A percentile compares a stretch with the other conserved stretches of the same genome.
phyloP scores from a whole-genome alignment of 305 asterid genomes.

The Withania somnifera region DNA sequence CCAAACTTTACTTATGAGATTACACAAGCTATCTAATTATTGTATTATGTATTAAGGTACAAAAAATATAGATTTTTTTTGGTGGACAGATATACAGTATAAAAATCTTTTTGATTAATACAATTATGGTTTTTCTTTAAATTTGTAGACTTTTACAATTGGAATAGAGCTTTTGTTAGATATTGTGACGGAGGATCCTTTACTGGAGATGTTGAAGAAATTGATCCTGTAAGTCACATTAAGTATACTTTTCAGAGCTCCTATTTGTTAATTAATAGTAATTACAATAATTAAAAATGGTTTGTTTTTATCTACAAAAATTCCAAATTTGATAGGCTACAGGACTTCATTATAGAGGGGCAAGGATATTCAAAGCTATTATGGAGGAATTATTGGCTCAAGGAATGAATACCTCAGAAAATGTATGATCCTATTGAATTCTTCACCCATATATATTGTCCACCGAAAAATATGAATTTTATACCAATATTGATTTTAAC shows the following conservation, averaged over 20 bases:
- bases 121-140: not conserved
- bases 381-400: constrained; percentile 42
- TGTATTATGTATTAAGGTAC: not conserved
- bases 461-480: not conserved
- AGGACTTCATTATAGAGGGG: constrained; percentile 57
- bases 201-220: constrained; percentile 13
- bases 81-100: not conserved
- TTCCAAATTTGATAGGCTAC: constrained; percentile 25
- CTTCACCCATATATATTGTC: not conserved
- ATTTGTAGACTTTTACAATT: constrained; percentile 29
- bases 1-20: not conserved
- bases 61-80: not conserved
- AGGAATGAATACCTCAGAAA: constrained; percentile 54
- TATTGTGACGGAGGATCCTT: constrained; percentile 49
- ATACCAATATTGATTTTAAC: not conserved
- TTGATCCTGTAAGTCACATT: constrained; percentile 1
- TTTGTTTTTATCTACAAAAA: not conserved
- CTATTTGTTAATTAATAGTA: not conserved
- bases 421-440: constrained; percentile 15
- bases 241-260: not conserved
- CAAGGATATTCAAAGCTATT: constrained; percentile 42
- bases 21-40: not conserved
- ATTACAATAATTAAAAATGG: not conserved
- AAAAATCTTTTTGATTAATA: not conserved
- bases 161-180: constrained; percentile 24